phyloP scores from a whole-genome alignment of 1,139 yeast species.

The Zygoascus hellenicus region DNA sequence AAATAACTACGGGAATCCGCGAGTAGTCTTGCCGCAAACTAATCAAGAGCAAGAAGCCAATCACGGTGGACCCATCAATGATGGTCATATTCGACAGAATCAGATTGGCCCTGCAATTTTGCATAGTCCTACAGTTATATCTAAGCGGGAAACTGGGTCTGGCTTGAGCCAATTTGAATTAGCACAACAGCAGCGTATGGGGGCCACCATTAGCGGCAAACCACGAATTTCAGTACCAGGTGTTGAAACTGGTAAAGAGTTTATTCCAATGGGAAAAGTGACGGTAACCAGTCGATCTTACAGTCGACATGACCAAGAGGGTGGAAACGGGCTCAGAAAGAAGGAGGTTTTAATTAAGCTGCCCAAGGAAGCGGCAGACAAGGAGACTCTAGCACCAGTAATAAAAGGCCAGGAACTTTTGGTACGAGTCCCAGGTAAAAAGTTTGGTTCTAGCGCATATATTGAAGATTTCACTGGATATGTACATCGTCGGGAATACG shows the following conservation, averaged over 20 bases:
- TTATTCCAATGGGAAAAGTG: too few species aligned
- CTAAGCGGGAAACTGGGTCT: too few species aligned
- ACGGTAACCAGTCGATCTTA: too few species aligned
- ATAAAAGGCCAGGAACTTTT: background rate
- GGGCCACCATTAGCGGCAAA: too few species aligned
- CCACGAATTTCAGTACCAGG: too few species aligned
- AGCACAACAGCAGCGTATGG: too few species aligned
- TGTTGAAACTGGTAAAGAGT: too few species aligned
- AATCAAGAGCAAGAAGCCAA: background rate
- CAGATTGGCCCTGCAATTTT: too few species aligned
- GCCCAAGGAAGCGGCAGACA: background rate
- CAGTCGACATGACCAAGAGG: too few species aligned
- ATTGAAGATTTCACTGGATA: conserved; percentile 17
- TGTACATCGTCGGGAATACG: conserved; percentile 19
- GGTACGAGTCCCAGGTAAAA: background rate
- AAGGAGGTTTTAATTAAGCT: background rate
- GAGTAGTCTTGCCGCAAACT: conserved; percentile 4
- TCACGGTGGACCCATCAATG: background rate
- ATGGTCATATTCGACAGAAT: too few species aligned
- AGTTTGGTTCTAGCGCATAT: conserved; percentile 16
- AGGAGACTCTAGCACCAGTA: background rate
- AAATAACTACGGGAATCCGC: background rate
- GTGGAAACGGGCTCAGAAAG: background rate
- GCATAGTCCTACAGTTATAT: too few species aligned
- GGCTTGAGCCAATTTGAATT: too few species aligned